phyloP scores from a whole-genome alignment of 305 asterid genomes.

The Salvia sclarea region DNA sequence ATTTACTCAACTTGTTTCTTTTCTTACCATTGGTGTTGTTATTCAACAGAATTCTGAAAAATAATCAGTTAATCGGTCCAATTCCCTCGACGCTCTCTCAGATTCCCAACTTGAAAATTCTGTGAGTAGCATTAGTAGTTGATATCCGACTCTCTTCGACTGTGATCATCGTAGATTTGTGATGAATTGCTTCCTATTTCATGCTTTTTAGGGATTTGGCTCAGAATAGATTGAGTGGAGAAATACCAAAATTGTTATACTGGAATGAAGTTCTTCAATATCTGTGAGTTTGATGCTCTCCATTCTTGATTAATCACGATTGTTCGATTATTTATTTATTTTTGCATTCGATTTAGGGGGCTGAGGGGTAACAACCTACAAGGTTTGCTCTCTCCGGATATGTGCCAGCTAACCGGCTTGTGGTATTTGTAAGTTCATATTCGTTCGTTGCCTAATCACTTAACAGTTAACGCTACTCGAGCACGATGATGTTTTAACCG shows the following conservation, averaged over 20 bases:
- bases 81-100: slow-evolving; percentile 95
- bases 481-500: neutral
- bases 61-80: slow-evolving; percentile 86
- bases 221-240: slow-evolving; percentile 84
- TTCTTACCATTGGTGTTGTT: neutral
- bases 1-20: neutral
- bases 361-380: slow-evolving; percentile 84
- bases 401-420: slow-evolving; percentile 93
- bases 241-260: slow-evolving; percentile 86
- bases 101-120: slow-evolving; percentile 83
- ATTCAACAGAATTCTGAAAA: slow-evolving; percentile 60
- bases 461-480: neutral
- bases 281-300: slow-evolving; percentile 54
- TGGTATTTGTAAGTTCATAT: slow-evolving; percentile 88
- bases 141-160: neutral
- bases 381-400: slow-evolving; percentile 86
- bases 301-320: neutral
- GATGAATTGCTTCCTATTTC: neutral
- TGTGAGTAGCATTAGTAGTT: slow-evolving; percentile 56
- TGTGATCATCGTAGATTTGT: neutral
- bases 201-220: slow-evolving; percentile 74
- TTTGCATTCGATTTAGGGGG: slow-evolving; percentile 48
- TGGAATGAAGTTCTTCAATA: slow-evolving; percentile 98
- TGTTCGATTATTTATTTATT: no score
- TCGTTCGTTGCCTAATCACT: neutral